Conservation (phyloP, 2,329 filamentous ascomycete species). For the Pestalotiopsis sp. region DNA sequence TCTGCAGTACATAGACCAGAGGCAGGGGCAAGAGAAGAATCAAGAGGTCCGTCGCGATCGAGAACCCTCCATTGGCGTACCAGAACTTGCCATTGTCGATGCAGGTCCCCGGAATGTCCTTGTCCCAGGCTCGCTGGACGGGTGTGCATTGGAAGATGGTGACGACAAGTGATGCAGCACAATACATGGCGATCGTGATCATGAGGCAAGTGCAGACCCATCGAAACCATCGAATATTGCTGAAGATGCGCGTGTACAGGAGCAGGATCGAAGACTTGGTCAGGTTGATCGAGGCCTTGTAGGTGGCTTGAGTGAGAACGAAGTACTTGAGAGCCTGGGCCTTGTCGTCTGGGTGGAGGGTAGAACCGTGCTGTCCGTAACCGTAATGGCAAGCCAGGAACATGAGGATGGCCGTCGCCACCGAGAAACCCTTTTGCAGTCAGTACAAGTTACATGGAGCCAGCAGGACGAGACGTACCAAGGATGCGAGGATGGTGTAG, state of each 20-base stretch:
- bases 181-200: conserved; percentile 26
- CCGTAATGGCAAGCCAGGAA: conserved; percentile 30
- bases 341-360: conserved; percentile 20
- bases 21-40: conserved; percentile 44
- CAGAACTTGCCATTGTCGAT: conserved; percentile 41
- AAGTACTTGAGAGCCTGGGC: conserved; percentile 32
- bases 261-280: conserved; percentile 35
- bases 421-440: conserved; percentile 24
- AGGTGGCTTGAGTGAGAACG: conserved; percentile 34
- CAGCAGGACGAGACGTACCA: conserved; percentile 17
- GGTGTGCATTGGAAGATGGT: conserved; percentile 36
- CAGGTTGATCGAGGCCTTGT: conserved; percentile 35
- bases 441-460: neutral
- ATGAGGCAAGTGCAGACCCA: conserved; percentile 27
- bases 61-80: conserved; percentile 44
- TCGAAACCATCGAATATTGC: conserved; percentile 30
- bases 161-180: conserved; percentile 26
- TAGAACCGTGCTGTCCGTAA: conserved; percentile 28
- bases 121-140: conserved; percentile 30
- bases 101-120: conserved; percentile 29
- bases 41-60: conserved; percentile 42
- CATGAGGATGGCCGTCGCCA: conserved; percentile 26
- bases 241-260: conserved; percentile 35
- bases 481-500: conserved; percentile 28
- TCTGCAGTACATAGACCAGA: conserved; percentile 39